A percentile compares a stretch with the other conserved stretches of the same genome.
These are phyloP conservation scores for Pezicula radicicola DNA, from an alignment of 2,329 filamentous ascomycete genomes.

Conservation along the genomic window DNA sequence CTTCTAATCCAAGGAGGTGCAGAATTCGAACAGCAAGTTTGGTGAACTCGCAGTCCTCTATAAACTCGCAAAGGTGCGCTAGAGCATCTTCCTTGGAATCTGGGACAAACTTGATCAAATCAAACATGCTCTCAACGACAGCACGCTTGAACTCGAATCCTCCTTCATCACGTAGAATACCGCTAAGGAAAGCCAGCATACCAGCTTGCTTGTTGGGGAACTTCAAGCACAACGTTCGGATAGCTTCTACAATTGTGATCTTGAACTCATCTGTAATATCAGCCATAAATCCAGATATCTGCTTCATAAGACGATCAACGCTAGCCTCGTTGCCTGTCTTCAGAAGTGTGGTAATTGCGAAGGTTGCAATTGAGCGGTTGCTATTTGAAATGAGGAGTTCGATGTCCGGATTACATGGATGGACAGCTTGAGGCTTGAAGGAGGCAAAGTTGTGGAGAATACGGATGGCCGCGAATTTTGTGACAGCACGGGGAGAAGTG, in stretches of 20 bases:
- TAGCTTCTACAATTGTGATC: constrained; percentile 99
- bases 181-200: constrained; percentile 95
- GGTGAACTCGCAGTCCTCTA: constrained; percentile 98
- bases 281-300: constrained; percentile 97
- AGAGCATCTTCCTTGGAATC: constrained; percentile 80
- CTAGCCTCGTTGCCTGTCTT: constrained; percentile 98
- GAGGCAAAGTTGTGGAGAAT: constrained; percentile 96
- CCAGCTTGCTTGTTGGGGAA: constrained; percentile 98
- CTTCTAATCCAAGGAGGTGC: constrained; percentile 90
- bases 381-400: constrained; percentile 95
- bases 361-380: constrained; percentile 96
- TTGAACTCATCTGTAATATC: constrained; percentile 99
- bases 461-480: constrained; percentile 94
- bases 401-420: constrained; percentile 94
- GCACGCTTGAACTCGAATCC: constrained; percentile 98
- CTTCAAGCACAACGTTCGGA: constrained; percentile 93
- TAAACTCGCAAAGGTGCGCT: constrained; percentile 96
- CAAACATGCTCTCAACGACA: constrained; percentile 98
- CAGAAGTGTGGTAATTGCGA: constrained; percentile 94
- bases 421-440: constrained; percentile 91
- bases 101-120: constrained; percentile 97
- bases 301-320: constrained; percentile 96
- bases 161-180: constrained; percentile 94
- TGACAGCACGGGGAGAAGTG: constrained; percentile 90
- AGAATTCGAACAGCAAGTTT: constrained; percentile 95